These are phyloP conservation scores for Beta corolliflora DNA, from an alignment of 179 eudicot species.

Conservation along the genomic window DNA sequence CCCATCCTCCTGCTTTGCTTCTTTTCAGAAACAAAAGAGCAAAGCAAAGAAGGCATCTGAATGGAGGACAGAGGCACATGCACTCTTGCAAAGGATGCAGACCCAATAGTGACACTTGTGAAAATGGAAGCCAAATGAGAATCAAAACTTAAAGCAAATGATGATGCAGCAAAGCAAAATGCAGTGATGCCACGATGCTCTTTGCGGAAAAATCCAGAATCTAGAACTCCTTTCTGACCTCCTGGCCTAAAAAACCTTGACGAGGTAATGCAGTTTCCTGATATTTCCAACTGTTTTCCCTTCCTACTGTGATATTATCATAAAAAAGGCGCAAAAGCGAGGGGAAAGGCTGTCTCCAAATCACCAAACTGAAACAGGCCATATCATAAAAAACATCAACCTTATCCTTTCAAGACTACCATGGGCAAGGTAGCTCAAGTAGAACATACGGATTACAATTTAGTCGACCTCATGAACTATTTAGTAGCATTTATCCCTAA, in stretches of 20 bases:
- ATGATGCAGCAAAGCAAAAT: neutral
- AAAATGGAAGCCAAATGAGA: neutral
- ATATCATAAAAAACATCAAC: neutral
- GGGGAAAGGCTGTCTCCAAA: neutral
- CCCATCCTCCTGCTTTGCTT: neutral
- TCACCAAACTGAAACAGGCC: neutral
- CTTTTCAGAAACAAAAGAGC: neutral
- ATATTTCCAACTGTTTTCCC: neutral
- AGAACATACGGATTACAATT: neutral
- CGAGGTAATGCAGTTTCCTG: neutral
- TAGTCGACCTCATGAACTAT: neutral
- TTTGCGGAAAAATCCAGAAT: neutral
- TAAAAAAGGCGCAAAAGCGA: neutral
- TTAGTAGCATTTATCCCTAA: neutral
- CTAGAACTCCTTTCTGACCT: neutral
- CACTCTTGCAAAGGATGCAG: neutral
- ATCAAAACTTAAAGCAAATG: neutral
- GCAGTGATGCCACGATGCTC: neutral
- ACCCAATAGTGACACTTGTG: neutral
- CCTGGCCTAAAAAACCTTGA: neutral
- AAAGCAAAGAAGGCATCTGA: neutral
- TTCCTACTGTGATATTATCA: neutral
- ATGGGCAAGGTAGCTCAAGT: neutral
- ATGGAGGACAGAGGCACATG: neutral
- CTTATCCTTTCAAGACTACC: neutral